phyloP scores from a whole-genome alignment of 2,329 filamentous ascomycete genomes.

The Pezicula carpinea region DNA sequence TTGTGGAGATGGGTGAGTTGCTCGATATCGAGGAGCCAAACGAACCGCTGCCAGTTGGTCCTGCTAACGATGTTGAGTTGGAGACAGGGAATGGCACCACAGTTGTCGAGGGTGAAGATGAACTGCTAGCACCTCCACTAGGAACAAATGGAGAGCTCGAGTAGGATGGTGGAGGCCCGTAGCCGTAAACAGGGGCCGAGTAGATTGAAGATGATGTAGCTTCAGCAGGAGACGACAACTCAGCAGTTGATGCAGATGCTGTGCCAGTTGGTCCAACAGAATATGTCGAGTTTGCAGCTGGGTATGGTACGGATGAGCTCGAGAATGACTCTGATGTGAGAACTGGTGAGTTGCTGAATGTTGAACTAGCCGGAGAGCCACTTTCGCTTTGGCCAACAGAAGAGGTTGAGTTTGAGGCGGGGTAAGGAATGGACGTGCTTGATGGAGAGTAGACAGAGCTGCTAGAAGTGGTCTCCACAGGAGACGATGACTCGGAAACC shows the following conservation, averaged over 20 bases:
- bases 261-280: constrained; percentile 6
- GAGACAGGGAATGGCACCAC: neutral
- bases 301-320: constrained; percentile 9
- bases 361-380: constrained; percentile 1
- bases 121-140: neutral
- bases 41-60: constrained; percentile 7
- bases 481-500: no score
- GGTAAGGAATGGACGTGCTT: no score
- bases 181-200: no score
- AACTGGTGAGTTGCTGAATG: neutral
- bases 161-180: neutral
- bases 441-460: no score
- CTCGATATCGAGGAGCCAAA: neutral
- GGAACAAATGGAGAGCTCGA: neutral
- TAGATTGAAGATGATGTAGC: no score
- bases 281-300: constrained; percentile 8
- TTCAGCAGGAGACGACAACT: neutral
- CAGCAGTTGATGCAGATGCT: neutral
- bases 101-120: neutral
- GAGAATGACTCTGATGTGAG: neutral
- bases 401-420: neutral
- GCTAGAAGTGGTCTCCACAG: no score
- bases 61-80: neutral
- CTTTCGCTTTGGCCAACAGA: neutral
- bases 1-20: neutral